Base-by-base conservation (phyloP, 2,329 filamentous ascomycete species). In the Colletotrichum sp. region DNA sequence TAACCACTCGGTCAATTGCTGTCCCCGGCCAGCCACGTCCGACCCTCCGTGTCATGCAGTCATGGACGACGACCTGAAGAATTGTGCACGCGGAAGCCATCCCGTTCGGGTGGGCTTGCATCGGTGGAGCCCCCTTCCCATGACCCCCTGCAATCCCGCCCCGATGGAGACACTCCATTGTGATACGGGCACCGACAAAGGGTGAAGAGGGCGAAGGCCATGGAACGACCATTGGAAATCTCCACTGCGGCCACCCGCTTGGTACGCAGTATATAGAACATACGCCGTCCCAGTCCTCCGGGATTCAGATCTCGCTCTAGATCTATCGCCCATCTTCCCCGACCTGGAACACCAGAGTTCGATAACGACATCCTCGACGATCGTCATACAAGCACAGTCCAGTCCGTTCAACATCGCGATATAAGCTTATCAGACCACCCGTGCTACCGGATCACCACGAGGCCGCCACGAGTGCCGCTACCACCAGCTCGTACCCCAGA, bases 201-300 rank as follows among this genome's bases (percentile, higher is more conserved):
- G 63, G 70, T 67, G 66, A 75, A 73, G 64, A 75, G 64, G 63
- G 70, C 62, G 66, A 75, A 75, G 70, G 64, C 44, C 32, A 68
- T 75, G 71, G 74, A 74, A 60, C 24, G 44, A 65, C 8, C 70
- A 74, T 65, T 76, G 52, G 70, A 66, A 75, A 73, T 65, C n/a
- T 36, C 64, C 70, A 73, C 73, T 34, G 39, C 30, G 44, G 28
- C 70, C 70, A 65, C 62, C 55, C n/a, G 52, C n/a, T 32, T 70
- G 18, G 55, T 22, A 52, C 22, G 30, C 32, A 59, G 69, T 75
- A 75, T 75, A 75, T 75, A 75, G 70, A 36, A 64, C 63, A 34
- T 32, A 18, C 24, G 39, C 55, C 59, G 70, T 75, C 73, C 73
- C 64, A 60, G 59, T 48, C 36, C 55, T 62, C 44, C 64, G 73